Evolutionary conservation across 2,329 filamentous ascomycete genomes (phyloP), one percentile per base, ranked within the genome.

Genomic region (Aspergillus fijiensis): DNA sequence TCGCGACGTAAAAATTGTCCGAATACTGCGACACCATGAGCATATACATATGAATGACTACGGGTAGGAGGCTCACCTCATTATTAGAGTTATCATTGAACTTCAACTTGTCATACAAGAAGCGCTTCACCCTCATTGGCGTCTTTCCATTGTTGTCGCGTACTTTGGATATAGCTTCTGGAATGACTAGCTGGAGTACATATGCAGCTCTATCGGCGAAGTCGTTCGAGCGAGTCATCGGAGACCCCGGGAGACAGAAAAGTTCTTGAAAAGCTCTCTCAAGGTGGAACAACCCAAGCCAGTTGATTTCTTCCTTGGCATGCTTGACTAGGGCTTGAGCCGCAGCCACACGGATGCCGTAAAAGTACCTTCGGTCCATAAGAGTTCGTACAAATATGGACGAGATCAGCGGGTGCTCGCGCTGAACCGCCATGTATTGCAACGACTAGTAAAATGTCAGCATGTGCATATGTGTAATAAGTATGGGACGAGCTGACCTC

Each of bases 21-120:
- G 93, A 96, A 71, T 87, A 96, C 53, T 88, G 2, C 49, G 49
- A 35, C 25, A 51, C 29, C 27, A 55, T 66, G 29, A 61, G 60
- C 29, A 51, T n/a, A 16, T 11, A n/a, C 33, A 57, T 59, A 52
- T 29, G 50, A 35, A 52, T 33, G 49, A 39, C 47, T 27, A 53
- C 2, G 12, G n/a, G 4, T 49, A 11, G 7, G 55, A 27, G 23
- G 58, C 72, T 69, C 72, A 81, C 80, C 69, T 80, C 80, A 68
- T 99, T 99, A 61, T 90, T 89, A 2, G 90, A 88, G 72, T 99
- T 99, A 76, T 99, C 93, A 72, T 99, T 99, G 79, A 92, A 94
- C 52, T 90, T 89, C 35, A 99, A 81, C 71, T 96, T 90, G 67
- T 97, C 92, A 23, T 96, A 85, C 51, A 99, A 85, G 74, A 97